Percentiles rank a stretch among this genome's conserved stretches.
Evolutionary conservation across 495 filamentous ascomycete genomes (phyloP).

Genomic region (Podospora anserina): DNA sequence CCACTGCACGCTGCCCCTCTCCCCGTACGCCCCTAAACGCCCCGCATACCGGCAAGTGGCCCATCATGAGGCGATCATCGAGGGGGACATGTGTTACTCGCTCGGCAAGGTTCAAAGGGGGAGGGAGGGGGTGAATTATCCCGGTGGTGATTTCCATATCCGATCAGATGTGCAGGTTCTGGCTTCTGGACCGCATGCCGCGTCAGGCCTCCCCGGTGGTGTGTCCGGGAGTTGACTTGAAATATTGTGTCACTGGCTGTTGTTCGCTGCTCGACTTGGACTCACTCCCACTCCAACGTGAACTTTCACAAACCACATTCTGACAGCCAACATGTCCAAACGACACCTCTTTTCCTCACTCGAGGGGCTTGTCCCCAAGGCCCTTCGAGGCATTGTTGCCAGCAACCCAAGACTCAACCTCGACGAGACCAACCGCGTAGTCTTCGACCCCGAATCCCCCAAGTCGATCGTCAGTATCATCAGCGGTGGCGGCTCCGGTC

Average conservation of each 20-base stretch:
- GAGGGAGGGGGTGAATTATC: not conserved
- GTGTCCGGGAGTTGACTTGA: constrained; percentile 1
- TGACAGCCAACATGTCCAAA: constrained; percentile 40
- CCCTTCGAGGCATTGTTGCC: constrained; percentile 53
- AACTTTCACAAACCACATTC: not conserved
- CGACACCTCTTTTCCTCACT: constrained; percentile 45
- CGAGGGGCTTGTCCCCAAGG: constrained; percentile 53
- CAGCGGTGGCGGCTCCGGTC: constrained; percentile 59
- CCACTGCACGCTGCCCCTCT: constrained; percentile 28
- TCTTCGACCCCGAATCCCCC: constrained; percentile 52
- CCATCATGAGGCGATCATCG: constrained; percentile 20
- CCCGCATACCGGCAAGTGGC: constrained; percentile 26
- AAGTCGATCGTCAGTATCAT: constrained; percentile 55
- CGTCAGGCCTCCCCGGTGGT: not conserved
- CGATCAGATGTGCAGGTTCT: not conserved
- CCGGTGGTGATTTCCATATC: constrained; percentile 8
- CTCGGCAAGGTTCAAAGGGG: not conserved
- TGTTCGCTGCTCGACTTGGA: not conserved
- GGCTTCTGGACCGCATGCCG: not conserved
- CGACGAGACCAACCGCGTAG: constrained; percentile 55
- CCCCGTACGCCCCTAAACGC: constrained; percentile 15
- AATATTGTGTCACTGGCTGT: not conserved
- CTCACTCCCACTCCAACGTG: not conserved
- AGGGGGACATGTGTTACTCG: constrained; percentile 1
- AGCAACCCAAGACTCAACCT: constrained; percentile 56